These are phyloP conservation scores for Punctularia strigosozonata DNA, from an alignment of 768 basidiomycete species.

Conservation along the genomic window DNA sequence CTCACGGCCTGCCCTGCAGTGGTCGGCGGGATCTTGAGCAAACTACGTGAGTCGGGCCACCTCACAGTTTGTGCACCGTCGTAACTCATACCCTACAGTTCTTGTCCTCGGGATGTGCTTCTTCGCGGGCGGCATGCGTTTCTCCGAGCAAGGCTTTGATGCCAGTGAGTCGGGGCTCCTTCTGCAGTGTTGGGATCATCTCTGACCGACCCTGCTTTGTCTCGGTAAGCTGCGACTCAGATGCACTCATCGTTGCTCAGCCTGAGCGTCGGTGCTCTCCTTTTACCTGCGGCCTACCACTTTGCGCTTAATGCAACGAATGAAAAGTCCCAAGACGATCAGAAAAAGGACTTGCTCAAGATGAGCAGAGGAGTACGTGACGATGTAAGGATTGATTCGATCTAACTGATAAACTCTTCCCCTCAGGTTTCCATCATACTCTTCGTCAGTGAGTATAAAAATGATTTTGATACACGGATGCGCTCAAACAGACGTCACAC, in stretches of 20 bases:
- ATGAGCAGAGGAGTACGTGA: constrained; percentile 68
- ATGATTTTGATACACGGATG: too few species aligned
- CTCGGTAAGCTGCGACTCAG: constrained; percentile 49
- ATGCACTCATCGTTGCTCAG: constrained; percentile 64
- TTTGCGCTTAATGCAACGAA: constrained; percentile 34
- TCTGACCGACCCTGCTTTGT: neutral
- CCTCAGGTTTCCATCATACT: constrained; percentile 62
- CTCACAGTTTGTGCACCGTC: neutral
- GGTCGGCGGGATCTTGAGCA: constrained; percentile 74
- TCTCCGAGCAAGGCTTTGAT: constrained; percentile 72
- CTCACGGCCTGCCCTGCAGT: constrained; percentile 29
- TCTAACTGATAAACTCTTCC: neutral
- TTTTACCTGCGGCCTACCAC: constrained; percentile 69
- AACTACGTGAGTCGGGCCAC: constrained; percentile 35
- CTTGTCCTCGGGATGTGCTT: constrained; percentile 81
- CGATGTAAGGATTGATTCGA: neutral
- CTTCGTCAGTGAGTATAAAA: constrained; percentile 45
- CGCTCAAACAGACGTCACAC: constrained; percentile 2
- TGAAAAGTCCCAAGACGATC: constrained; percentile 11
- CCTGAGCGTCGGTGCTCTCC: constrained; percentile 68
- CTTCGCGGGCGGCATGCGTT: constrained; percentile 69
- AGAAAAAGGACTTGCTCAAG: constrained; percentile 39
- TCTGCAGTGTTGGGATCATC: neutral
- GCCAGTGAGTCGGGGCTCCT: constrained; percentile 38
- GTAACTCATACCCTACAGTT: constrained; percentile 27